Base-by-base conservation (phyloP, 1,284 basidiomycete genomes). In the Acaromyces ingoldii region DNA sequence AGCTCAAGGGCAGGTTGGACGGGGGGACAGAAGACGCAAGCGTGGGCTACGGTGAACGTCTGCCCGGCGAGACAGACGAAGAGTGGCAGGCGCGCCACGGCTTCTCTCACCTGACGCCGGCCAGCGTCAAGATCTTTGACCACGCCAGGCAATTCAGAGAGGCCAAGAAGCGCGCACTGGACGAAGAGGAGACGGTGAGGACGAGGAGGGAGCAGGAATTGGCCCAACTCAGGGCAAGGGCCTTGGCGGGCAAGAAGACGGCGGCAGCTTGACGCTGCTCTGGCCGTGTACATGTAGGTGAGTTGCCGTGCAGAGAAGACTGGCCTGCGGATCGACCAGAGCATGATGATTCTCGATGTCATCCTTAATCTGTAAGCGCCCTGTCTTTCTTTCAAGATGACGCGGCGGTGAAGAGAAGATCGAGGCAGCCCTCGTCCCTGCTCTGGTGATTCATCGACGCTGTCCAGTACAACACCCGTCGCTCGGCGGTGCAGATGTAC, bases 21-120 rank as follows among this genome's bases (percentile, higher is more conserved):
- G n/a, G n/a, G n/a, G n/a, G n/a, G n/a, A n/a, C n/a, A n/a, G n/a
- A n/a, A n/a, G n/a, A n/a, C n/a, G n/a, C n/a, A n/a, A n/a, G n/a
- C n/a, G n/a, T n/a, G 4, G 47, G 29, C 21, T 49, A 28, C 24
- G 40, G 49, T 21, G 33, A 51, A 25, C 30, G n/a, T 2, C 38
- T 13, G 5, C 19, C 21, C 9, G 53, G 49, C 41, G 53, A 55
- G 21, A 34, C 49, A 13, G 53, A 51, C 11, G 49, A 43, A 30
- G 38, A 43, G 11, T 55, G 53, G 53, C 53, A 55, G 34, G 26
- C 11, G 10, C 46, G 53, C 4, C 34, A 44, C 31, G 47, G 47
- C 2, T 55, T 55, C 41, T 21, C 4, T 15, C 37, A 19, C n/a
- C 33, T 55, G 4, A 55, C 53, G 22, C 53, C 53, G 5, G 49